phyloP scores from a whole-genome alignment of 2,329 filamentous ascomycete genomes.

The Microthyrium microscopicum region DNA sequence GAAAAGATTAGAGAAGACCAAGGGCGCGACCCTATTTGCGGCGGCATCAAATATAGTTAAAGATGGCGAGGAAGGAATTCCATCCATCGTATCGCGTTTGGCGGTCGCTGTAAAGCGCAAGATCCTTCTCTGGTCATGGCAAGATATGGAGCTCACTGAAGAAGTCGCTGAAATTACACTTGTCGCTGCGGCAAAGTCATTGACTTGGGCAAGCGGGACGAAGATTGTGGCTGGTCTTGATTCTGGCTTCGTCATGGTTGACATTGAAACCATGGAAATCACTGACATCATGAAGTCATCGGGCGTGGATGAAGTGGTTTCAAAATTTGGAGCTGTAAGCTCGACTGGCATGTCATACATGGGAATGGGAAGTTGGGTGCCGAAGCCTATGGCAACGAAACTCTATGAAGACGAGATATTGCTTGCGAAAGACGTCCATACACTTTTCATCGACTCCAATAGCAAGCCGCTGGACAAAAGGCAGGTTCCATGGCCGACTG shows the following conservation, averaged over 20 bases:
- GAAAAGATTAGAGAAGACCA: conserved; percentile 66
- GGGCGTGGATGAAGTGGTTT: too few species aligned
- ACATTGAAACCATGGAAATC: conserved; percentile 57
- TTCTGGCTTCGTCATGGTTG: conserved; percentile 75
- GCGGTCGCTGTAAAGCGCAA: conserved; percentile 88
- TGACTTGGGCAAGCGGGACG: conserved; percentile 82
- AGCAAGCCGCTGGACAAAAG: conserved; percentile 68
- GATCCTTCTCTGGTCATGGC: conserved; percentile 85
- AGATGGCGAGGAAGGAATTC: conserved; percentile 71
- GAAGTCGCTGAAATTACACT: conserved; percentile 59
- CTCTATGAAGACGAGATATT: conserved; percentile 71
- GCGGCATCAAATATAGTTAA: conserved; percentile 93
- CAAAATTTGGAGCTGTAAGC: conserved; percentile 70
- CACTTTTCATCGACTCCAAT: conserved; percentile 71
- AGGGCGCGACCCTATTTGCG: conserved; percentile 77
- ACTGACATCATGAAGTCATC: conserved; percentile 65
- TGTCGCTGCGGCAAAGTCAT: conserved; percentile 66
- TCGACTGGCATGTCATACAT: conserved; percentile 91
- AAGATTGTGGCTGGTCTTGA: conserved; percentile 83
- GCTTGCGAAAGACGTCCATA: conserved; percentile 95
- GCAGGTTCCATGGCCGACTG: conserved; percentile 80
- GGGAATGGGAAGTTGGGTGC: conserved; percentile 80
- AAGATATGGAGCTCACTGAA: conserved; percentile 70
- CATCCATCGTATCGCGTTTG: conserved; percentile 78
- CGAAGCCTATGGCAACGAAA: conserved; percentile 72